These are phyloP conservation scores for Mycocentrospora acerina DNA, from an alignment of 2,329 filamentous ascomycete species.

Conservation along the genomic window DNA sequence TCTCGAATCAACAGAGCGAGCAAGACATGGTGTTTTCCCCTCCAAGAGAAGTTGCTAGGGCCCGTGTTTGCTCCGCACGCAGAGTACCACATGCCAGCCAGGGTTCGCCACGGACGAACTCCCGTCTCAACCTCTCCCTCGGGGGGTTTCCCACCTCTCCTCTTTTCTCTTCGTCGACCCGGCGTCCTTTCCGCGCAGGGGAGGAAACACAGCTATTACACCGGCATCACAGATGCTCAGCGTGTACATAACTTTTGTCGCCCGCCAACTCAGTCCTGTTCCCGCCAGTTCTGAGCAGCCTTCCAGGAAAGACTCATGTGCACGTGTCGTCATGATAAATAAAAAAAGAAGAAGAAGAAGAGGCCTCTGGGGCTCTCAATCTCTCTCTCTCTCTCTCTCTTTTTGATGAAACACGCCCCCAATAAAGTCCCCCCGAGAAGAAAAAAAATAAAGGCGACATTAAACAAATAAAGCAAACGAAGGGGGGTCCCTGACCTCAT, in stretches of 20 bases:
- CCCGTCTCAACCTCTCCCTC: constrained; percentile 31
- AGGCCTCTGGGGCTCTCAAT: too few species aligned
- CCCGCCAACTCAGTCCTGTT: constrained; percentile 35
- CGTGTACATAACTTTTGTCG: constrained; percentile 41
- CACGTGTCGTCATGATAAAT: too few species aligned
- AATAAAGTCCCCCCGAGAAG: too few species aligned
- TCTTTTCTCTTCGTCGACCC: constrained; percentile 7
- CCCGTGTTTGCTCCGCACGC: constrained; percentile 41
- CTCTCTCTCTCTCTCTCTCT: too few species aligned
- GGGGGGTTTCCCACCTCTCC: too few species aligned
- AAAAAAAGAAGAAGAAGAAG: too few species aligned
- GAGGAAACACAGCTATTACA: constrained; percentile 39
- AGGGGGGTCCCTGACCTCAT: constrained; percentile 40
- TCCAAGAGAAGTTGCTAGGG: too few species aligned
- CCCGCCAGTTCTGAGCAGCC: constrained; percentile 39
- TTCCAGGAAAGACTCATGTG: constrained; percentile 1
- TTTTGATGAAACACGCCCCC: too few species aligned
- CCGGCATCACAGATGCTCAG: constrained; percentile 43
- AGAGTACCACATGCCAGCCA: constrained; percentile 36
- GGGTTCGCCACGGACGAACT: constrained; percentile 33
- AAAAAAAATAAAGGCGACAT: constrained; percentile 34
- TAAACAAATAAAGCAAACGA: constrained; percentile 43
- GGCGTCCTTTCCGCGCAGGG: constrained; percentile 24
- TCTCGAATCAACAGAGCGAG: too few species aligned
- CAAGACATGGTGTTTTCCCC: too few species aligned